phyloP scores from a whole-genome alignment of 257 asterid species.

The Catharanthus roseus region DNA sequence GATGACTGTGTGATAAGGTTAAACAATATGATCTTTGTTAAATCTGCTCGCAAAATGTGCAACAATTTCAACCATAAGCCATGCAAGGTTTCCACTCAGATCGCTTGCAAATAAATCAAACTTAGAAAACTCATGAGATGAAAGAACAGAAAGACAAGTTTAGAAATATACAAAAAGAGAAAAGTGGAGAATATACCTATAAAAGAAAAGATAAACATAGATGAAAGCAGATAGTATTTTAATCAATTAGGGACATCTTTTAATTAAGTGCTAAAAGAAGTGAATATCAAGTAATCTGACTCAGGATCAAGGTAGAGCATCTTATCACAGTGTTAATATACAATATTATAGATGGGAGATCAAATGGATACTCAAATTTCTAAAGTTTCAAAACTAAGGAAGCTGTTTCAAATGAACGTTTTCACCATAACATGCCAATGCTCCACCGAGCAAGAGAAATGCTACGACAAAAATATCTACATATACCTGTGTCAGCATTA shows the following conservation, averaged over 20 bases:
- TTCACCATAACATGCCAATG: conserved; percentile 94
- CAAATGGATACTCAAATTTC: background rate
- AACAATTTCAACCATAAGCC: background rate
- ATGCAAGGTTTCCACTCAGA: background rate
- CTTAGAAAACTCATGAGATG: background rate
- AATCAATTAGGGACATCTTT: background rate
- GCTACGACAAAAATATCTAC: conserved; percentile 71
- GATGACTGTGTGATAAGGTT: too few species aligned
- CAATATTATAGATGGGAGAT: background rate
- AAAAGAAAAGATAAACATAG: background rate
- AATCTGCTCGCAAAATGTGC: too few species aligned
- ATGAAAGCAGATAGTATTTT: too few species aligned
- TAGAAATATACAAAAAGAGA: background rate
- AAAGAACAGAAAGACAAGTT: background rate
- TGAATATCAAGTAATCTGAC: background rate
- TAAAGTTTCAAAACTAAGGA: background rate
- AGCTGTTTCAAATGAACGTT: conserved; percentile 2
- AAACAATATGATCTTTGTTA: too few species aligned
- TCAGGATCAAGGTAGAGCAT: background rate
- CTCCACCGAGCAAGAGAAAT: conserved; percentile 70
- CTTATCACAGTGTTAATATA: background rate
- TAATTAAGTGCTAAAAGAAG: background rate
- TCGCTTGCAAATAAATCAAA: background rate
- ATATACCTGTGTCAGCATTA: conserved; percentile 48
- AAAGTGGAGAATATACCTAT: background rate